Evolutionary conservation across 2,329 filamentous ascomycete genomes (phyloP), one percentile per base, ranked within the genome.

Genomic region (Epichloe bromicola): DNA sequence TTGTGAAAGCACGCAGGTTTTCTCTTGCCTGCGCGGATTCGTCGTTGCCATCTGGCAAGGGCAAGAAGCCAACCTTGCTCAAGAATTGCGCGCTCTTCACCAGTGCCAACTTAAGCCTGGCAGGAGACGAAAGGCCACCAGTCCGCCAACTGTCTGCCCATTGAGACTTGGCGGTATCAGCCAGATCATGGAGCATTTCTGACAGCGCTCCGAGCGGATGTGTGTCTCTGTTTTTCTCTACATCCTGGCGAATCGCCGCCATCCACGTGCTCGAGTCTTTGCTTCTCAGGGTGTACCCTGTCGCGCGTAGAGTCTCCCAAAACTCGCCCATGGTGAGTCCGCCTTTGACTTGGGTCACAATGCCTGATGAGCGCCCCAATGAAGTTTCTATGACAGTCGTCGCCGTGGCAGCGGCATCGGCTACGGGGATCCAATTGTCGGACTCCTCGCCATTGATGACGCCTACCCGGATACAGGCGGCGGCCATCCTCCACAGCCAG

Each of bases 401-500:
- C 6, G 55, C 55, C 40, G 47, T 49, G 12, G 47, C 36, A 6
- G 52, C 48, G 6, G 49, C 55, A 26, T 57, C 55, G 10, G 54
- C 49, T 3, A 57, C 12, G 6, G 44, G 38, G 34, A 58, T 7
- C 51, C 53, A 34, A 7, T 17, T 30, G 34, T 48, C 23, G 0
- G 49, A 26, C 11, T 53, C 46, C 3, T 49, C 54, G 20, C 15
- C 34, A 26, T 54, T 59, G 46, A 56, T 54, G 1, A 49, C 50
- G 3, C 57, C 57, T 10, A 56, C 17, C 1, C 40, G 48, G 12
- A 59, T 55, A 39, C 43, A 55, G 0, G 56, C 49, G 7, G 56
- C 47, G 7, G 51, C 39, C 2, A 59, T 30, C 7, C 58, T 44
- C 58, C 57, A 59, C 2, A 59, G 53, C 15, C 57, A 59, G 20